Percentiles rank a stretch among this genome's conserved stretches.
Conservation (phyloP, 1,284 basidiomycete genomes). For the Marasmius oreades region DNA sequence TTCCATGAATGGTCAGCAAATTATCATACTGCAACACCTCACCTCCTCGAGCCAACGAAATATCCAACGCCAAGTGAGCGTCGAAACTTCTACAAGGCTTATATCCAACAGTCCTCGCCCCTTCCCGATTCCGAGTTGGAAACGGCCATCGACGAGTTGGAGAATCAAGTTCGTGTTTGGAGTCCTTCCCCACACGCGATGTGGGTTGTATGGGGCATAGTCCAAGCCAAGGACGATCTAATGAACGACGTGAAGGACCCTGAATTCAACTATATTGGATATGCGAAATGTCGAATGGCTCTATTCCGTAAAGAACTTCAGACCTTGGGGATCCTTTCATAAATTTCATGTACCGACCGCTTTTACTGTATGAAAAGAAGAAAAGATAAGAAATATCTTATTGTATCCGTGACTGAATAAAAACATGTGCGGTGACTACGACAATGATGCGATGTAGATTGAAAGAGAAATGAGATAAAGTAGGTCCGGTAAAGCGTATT, state of each 20-base stretch:
- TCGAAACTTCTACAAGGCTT: slow-evolving; percentile 80
- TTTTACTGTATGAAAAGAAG: slow-evolving; percentile 14
- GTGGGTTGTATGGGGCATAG: slow-evolving; percentile 92
- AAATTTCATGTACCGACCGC: not conserved
- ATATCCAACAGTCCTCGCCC: slow-evolving; percentile 53
- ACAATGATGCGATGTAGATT: slow-evolving; percentile 44
- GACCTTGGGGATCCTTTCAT: slow-evolving; percentile 32
- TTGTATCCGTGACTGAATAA: slow-evolving; percentile 42
- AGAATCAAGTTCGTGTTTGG: slow-evolving; percentile 80
- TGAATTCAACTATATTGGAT: slow-evolving; percentile 79
- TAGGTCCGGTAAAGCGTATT: slow-evolving; percentile 21
- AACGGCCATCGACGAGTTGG: slow-evolving; percentile 47
- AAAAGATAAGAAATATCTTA: slow-evolving; percentile 26
- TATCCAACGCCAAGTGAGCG: slow-evolving; percentile 79
- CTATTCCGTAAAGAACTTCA: slow-evolving; percentile 58
- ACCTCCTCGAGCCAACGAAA: slow-evolving; percentile 61
- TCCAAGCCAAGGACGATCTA: slow-evolving; percentile 83
- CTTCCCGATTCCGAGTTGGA: slow-evolving; percentile 32
- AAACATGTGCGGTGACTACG: slow-evolving; percentile 39
- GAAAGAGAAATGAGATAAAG: slow-evolving; percentile 43
- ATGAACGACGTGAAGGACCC: slow-evolving; percentile 52
- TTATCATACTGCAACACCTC: slow-evolving; percentile 77
- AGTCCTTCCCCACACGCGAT: slow-evolving; percentile 83
- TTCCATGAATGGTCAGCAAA: slow-evolving; percentile 95
- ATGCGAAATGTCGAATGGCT: slow-evolving; percentile 63